phyloP scores from a whole-genome alignment of 345 rosid species.

The Syzygium aromaticum region DNA sequence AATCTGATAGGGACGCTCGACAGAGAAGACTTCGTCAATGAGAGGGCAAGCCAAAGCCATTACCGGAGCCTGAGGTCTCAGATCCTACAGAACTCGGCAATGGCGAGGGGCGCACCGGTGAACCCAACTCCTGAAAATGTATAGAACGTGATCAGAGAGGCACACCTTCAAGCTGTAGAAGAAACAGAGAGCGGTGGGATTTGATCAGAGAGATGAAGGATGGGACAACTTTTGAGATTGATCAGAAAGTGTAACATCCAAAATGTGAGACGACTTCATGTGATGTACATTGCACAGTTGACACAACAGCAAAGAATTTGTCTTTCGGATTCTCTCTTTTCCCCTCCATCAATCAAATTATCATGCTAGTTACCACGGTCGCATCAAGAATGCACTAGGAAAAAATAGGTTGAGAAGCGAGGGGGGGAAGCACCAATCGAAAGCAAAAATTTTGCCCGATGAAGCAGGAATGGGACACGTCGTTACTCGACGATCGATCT shows the following conservation, averaged over 20 bases:
- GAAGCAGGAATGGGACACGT: too few relatives aligned
- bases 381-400: not conserved
- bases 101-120: not conserved
- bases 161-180: not conserved
- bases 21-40: constrained; percentile 4
- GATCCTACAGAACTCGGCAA: not conserved
- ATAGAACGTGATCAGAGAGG: not conserved
- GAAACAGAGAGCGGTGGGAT: not conserved
- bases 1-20: constrained; percentile 4
- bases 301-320: not conserved
- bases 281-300: not conserved
- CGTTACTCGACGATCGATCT: too few relatives aligned
- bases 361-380: not conserved
- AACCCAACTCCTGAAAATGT: not conserved
- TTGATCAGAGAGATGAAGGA: not conserved
- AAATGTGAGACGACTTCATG: not conserved
- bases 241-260: not conserved
- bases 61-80: not conserved
- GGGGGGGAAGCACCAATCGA: not conserved
- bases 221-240: not conserved
- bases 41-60: not conserved
- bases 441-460: too few relatives aligned
- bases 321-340: not conserved
- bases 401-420: not conserved
- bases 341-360: not conserved